These are phyloP conservation scores for Peniophora sp. DNA, from an alignment of 1,284 basidiomycete genomes.

Conservation along the genomic window DNA sequence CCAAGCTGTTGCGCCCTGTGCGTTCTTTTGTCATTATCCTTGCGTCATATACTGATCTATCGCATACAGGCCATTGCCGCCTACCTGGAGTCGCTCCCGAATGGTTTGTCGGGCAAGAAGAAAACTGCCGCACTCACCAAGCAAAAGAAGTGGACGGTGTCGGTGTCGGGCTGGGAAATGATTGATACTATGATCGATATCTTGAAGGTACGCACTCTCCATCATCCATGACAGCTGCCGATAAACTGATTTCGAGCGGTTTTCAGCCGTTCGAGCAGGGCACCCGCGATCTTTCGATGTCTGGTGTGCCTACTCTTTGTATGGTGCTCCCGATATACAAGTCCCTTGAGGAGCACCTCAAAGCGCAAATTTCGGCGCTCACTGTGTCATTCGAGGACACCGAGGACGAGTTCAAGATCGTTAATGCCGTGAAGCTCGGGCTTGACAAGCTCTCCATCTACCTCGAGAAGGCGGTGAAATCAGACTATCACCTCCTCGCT, in stretches of 20 bases:
- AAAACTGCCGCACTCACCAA: conserved; percentile 2
- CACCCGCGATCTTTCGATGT: conserved; percentile 7
- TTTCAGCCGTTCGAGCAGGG: conserved; percentile 6
- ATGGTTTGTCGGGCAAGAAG: conserved; percentile 8
- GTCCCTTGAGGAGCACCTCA: conserved; percentile 6
- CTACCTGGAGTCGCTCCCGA: conserved; percentile 4
- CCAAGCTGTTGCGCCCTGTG: conserved; percentile 4
- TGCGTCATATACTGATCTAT: background rate
- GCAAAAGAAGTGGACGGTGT: conserved; percentile 4
- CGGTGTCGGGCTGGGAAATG: conserved; percentile 5
- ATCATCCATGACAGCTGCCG: background rate
- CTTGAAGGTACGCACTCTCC: conserved; percentile 1
- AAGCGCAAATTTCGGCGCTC: background rate
- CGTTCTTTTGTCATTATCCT: background rate
- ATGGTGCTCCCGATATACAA: conserved; percentile 9
- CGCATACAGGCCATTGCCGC: conserved; percentile 6
- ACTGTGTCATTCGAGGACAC: background rate
- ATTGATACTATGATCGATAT: conserved; percentile 1
- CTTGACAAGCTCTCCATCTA: conserved; percentile 10
- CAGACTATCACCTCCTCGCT: conserved; percentile 12
- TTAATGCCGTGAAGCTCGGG: conserved; percentile 4
- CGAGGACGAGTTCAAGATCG: background rate
- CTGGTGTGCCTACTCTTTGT: conserved; percentile 7
- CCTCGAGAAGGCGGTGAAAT: conserved; percentile 6
- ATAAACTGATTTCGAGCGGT: background rate